Evolutionary conservation across 805 yeast genomes (phyloP).

Genomic region (Cyberlindnera saturnus): DNA sequence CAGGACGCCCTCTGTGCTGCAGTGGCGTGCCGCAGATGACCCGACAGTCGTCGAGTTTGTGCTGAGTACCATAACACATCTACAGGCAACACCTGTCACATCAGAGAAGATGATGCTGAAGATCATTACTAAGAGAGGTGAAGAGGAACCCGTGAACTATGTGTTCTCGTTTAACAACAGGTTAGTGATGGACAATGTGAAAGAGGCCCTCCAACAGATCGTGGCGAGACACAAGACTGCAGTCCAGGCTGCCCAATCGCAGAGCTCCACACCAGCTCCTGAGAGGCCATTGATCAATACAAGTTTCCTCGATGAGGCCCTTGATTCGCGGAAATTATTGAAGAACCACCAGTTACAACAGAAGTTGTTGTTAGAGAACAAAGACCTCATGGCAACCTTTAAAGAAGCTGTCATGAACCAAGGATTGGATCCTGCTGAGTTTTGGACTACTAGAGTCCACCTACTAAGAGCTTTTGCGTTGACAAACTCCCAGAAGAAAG

Average conservation of each 20-base stretch:
- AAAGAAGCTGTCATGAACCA: conserved; percentile 81
- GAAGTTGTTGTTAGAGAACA: conserved; percentile 62
- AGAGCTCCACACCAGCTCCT: conserved; percentile 14
- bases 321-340: conserved; percentile 54
- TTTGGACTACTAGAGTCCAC: conserved; percentile 82
- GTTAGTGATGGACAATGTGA: conserved; percentile 69
- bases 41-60: conserved; percentile 33
- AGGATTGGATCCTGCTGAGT: conserved; percentile 72
- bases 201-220: conserved; percentile 59
- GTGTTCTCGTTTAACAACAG: conserved; percentile 65
- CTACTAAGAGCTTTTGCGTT: conserved; percentile 81
- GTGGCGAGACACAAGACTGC: conserved; percentile 53
- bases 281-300: conserved; percentile 30
- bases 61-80: conserved; percentile 37
- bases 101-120: conserved; percentile 63
- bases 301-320: conserved; percentile 34
- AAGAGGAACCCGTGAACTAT: conserved; percentile 24
- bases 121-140: conserved; percentile 40
- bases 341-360: conserved; percentile 77
- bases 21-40: conserved; percentile 55
- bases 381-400: conserved; percentile 64
- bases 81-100: conserved; percentile 66
- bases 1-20: conserved; percentile 45
- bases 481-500: conserved; percentile 75
- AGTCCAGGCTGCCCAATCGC: conserved; percentile 19